These are phyloP conservation scores for Phytopythium helicoides DNA, from an alignment of 352 stramenopile genomes.

Conservation along the genomic window DNA sequence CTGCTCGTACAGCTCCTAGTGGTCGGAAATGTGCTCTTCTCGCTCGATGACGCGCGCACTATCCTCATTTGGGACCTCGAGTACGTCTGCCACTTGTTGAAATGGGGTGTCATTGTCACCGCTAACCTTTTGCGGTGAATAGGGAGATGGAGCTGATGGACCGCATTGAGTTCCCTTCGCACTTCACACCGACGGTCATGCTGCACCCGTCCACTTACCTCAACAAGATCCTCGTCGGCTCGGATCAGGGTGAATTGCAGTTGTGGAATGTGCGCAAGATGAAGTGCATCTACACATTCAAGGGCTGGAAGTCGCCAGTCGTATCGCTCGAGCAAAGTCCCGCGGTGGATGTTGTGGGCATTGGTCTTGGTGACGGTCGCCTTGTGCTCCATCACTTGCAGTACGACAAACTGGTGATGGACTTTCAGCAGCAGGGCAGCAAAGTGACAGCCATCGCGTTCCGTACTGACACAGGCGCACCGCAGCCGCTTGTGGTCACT, in stretches of 20 bases:
- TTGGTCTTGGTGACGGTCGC: conserved; percentile 79
- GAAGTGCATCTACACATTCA: conserved; percentile 89
- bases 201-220: conserved; percentile 92
- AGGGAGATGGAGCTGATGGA: conserved; percentile 61
- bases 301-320: conserved; percentile 62
- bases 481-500: conserved; percentile 59
- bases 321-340: conserved; percentile 84
- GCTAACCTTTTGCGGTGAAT: too few relatives aligned
- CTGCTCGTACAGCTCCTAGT: conserved; percentile 24
- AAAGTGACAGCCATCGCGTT: conserved; percentile 88
- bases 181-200: conserved; percentile 74
- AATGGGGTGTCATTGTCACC: conserved; percentile 8
- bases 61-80: conserved; percentile 67
- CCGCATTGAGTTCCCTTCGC: conserved; percentile 42
- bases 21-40: conserved; percentile 70
- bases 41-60: conserved; percentile 50
- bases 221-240: conserved; percentile 93
- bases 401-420: conserved; percentile 78
- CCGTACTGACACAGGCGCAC: conserved; percentile 73
- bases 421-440: conserved; percentile 81
- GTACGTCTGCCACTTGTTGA: conserved; percentile 22
- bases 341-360: conserved; percentile 86
- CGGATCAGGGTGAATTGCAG: conserved; percentile 73
- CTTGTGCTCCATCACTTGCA: conserved; percentile 89
- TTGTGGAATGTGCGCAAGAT: conserved; percentile 92